These are phyloP conservation scores for Diaporthe ampelina DNA, from an alignment of 2,329 filamentous ascomycete genomes.

Conservation along the genomic window DNA sequence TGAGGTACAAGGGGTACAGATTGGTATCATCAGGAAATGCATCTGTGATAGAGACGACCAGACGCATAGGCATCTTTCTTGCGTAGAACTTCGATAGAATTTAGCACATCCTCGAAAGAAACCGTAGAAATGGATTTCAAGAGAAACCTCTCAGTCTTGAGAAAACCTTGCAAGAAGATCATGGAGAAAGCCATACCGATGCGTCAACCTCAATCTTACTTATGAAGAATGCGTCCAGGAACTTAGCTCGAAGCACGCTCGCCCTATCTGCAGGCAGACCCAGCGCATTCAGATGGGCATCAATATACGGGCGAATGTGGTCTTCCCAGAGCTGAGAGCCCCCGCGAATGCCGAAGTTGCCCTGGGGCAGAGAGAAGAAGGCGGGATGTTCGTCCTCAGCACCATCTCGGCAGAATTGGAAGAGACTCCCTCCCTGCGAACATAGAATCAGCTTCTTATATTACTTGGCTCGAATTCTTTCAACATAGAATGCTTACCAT, in stretches of 20 bases:
- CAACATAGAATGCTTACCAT: not conserved
- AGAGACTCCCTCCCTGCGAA: not conserved
- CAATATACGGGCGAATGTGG: not conserved
- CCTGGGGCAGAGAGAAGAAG: slow-evolving; percentile 6
- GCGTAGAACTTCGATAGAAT: not conserved
- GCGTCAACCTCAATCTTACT: not conserved
- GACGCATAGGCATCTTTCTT: not conserved
- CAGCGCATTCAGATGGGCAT: not conserved
- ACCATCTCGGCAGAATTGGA: not conserved
- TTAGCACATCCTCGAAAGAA: not conserved
- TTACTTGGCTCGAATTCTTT: not conserved
- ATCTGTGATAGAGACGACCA: not conserved
- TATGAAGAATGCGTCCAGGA: not conserved
- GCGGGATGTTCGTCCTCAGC: not conserved
- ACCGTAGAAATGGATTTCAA: not conserved
- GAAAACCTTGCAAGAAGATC: not conserved
- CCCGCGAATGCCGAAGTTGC: slow-evolving; percentile 3
- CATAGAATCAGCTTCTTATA: not conserved
- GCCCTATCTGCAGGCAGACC: not conserved
- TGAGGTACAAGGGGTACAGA: not conserved
- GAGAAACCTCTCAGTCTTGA: not conserved
- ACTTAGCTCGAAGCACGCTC: not conserved
- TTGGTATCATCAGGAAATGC: not conserved
- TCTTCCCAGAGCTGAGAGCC: slow-evolving; percentile 14
- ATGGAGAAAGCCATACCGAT: not conserved